A percentile compares a stretch with the other conserved stretches of the same genome.
Conservation (phyloP, 306 rosid species). For the Ziziphus jujuba region DNA sequence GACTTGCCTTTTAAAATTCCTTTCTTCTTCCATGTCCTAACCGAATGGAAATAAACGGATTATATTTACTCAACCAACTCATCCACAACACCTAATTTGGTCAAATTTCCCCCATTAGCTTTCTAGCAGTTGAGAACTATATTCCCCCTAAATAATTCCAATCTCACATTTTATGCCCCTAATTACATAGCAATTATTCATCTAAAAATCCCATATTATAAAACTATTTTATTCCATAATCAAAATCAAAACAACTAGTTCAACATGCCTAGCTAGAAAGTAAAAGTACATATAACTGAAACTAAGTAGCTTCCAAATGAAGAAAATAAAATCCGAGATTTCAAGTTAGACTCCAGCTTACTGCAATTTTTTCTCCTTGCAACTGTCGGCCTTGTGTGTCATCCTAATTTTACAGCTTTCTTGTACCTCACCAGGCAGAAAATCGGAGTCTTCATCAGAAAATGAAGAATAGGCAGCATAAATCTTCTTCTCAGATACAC, state of each 20-base stretch:
- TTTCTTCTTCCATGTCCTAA: not conserved
- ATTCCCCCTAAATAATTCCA: not conserved
- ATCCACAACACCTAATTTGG: not conserved
- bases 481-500: conserved; percentile 35
- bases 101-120: not conserved
- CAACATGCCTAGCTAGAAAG: not conserved
- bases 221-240: not conserved
- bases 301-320: not conserved
- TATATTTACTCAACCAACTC: conserved; percentile 1
- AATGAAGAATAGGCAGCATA: conserved; percentile 54
- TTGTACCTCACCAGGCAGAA: conserved; percentile 14
- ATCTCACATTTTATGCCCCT: not conserved
- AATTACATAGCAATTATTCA: not conserved
- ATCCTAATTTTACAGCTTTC: conserved; percentile 4
- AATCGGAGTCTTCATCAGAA: conserved; percentile 60
- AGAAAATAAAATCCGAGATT: not conserved
- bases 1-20: not conserved
- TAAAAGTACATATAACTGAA: not conserved
- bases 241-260: not conserved
- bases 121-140: not conserved
- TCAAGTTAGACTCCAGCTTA: not conserved
- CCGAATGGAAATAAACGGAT: not conserved
- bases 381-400: not conserved
- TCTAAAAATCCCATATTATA: not conserved
- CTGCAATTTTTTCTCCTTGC: not conserved